These are phyloP conservation scores for Acer campestre DNA, from an alignment of 345 rosid species.

Conservation along the genomic window DNA sequence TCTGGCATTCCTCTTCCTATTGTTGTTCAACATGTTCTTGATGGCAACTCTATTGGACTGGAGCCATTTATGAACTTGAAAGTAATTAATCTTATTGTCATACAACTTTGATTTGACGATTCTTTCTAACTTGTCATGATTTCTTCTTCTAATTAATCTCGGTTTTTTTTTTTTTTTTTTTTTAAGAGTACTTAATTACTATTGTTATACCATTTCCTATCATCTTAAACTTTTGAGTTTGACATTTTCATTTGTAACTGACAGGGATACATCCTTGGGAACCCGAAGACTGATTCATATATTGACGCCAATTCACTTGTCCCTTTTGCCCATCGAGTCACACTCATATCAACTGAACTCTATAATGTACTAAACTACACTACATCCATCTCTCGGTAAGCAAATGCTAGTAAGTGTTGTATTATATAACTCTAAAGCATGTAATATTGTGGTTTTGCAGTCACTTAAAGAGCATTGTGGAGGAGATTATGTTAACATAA, in stretches of 20 bases:
- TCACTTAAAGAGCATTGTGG: constrained; percentile 25
- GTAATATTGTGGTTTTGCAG: constrained; percentile 18
- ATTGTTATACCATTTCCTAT: no score
- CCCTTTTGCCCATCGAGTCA: constrained; percentile 28
- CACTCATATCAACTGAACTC: constrained; percentile 35
- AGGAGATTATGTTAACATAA: constrained; percentile 28
- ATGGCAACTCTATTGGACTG: constrained; percentile 33
- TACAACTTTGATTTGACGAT: no score
- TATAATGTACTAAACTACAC: constrained; percentile 7
- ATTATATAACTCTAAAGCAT: no score
- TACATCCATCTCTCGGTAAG: no score
- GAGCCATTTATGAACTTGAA: constrained; percentile 31
- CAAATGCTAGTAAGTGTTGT: no score
- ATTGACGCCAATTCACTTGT: constrained; percentile 28
- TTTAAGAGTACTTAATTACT: background rate
- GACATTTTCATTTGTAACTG: no score
- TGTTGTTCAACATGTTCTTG: constrained; percentile 26
- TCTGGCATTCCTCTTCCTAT: constrained; percentile 45
- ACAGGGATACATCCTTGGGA: constrained; percentile 43
- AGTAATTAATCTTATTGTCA: constrained; percentile 12
- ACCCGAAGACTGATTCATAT: constrained; percentile 40
- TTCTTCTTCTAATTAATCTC: background rate
- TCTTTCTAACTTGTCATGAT: background rate
- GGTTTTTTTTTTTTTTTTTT: background rate
- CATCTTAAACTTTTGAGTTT: no score